Percentiles rank a stretch among this genome's conserved stretches.
These are phyloP conservation scores for Entomortierella lignicola DNA, from an alignment of 192 early-diverging fungal species.

Conservation along the genomic window DNA sequence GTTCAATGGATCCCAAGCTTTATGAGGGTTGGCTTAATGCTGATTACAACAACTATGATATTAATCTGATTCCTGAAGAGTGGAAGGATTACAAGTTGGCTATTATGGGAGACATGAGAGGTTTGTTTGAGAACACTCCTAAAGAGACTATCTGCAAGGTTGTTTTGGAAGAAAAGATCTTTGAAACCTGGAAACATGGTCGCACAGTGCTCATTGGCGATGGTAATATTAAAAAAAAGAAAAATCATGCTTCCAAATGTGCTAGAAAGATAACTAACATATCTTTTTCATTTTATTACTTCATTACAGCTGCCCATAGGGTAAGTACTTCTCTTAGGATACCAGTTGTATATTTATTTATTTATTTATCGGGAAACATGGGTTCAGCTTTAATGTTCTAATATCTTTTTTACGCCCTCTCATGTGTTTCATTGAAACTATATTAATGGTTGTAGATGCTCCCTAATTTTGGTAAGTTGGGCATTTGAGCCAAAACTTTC, in stretches of 20 bases:
- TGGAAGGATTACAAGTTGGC: constrained; percentile 25
- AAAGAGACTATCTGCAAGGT: constrained; percentile 37
- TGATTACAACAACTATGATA: constrained; percentile 26
- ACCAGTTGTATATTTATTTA: no score
- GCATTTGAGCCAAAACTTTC: no score
- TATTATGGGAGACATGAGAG: constrained; percentile 28
- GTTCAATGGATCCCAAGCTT: constrained; percentile 14
- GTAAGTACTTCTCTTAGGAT: background rate
- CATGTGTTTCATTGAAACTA: no score
- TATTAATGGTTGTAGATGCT: constrained; percentile 19
- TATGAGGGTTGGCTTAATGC: constrained; percentile 28
- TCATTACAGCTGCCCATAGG: constrained; percentile 19
- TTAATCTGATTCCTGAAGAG: constrained; percentile 2
- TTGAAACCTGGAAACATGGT: constrained; percentile 31
- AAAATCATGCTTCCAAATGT: no score
- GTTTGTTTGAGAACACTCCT: constrained; percentile 30
- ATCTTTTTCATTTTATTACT: background rate
- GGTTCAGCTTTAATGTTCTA: background rate
- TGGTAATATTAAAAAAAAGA: constrained; percentile 18
- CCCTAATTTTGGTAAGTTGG: constrained; percentile 28
- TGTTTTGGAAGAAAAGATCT: constrained; percentile 39
- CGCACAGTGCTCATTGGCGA: constrained; percentile 40
- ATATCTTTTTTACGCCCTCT: background rate
- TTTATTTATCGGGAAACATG: no score
- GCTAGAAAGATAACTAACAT: background rate